phyloP scores from a whole-genome alignment of 768 basidiomycete genomes.

The Podaxis sp. region DNA sequence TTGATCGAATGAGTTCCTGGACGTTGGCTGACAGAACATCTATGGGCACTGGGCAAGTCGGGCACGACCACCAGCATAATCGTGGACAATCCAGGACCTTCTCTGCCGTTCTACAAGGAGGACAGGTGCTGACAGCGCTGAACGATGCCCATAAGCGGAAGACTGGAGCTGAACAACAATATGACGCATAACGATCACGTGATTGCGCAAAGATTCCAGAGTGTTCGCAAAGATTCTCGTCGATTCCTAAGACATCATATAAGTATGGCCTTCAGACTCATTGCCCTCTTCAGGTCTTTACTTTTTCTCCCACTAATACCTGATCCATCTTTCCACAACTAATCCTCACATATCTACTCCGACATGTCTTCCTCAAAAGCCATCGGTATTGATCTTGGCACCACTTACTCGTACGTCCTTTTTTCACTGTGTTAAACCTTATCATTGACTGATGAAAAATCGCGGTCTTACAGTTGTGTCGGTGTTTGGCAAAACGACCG shows the following conservation, averaged over 20 bases:
- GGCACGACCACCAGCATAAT: conserved; percentile 12
- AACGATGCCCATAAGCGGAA: conserved; percentile 4
- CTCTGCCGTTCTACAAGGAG: neutral
- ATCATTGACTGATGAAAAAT: neutral
- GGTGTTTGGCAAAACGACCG: conserved; percentile 99
- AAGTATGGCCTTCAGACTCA: conserved; percentile 27
- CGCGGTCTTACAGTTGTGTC: conserved; percentile 67
- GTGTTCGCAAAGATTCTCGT: conserved; percentile 44
- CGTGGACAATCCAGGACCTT: conserved; percentile 19
- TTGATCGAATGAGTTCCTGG: too few species aligned
- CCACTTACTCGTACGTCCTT: conserved; percentile 82
- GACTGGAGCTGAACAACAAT: neutral
- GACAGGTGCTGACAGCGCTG: conserved; percentile 4
- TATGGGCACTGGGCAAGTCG: neutral
- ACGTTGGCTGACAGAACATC: neutral
- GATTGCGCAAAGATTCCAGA: conserved; percentile 44
- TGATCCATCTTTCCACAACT: conserved; percentile 16
- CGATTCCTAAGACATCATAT: conserved; percentile 39
- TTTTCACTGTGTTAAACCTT: neutral
- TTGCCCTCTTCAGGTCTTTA: conserved; percentile 19
- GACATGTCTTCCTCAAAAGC: conserved; percentile 71
- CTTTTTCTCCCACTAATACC: conserved; percentile 22
- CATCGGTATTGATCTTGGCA: conserved; percentile 88
- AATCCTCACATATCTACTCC: conserved; percentile 1
- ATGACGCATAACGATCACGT: conserved; percentile 34